Conservation (phyloP, 352 stramenopile species). For the Chrysophaeum taylorii region DNA sequence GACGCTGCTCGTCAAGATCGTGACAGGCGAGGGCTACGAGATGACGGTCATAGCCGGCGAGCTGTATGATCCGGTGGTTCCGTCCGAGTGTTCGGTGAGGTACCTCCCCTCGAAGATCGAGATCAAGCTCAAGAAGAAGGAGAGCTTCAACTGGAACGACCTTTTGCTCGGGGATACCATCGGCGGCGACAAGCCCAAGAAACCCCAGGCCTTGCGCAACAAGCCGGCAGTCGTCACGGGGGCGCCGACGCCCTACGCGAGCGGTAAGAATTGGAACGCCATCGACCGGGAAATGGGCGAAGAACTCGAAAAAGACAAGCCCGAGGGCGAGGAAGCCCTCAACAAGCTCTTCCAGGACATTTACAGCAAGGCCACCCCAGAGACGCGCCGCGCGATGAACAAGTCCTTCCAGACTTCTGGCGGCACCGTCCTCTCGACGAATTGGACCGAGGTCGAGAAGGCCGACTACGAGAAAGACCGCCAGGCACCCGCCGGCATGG, state of each 20-base stretch:
- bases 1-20: constrained; percentile 39
- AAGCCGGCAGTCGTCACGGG: not conserved
- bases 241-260: constrained; percentile 33
- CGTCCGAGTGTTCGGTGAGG: constrained; percentile 38
- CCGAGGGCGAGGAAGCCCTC: constrained; percentile 57
- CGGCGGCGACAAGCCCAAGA: constrained; percentile 18
- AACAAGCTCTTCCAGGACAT: constrained; percentile 70
- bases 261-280: constrained; percentile 44
- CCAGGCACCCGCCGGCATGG: constrained; percentile 57
- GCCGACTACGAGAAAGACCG: constrained; percentile 67
- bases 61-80: constrained; percentile 44
- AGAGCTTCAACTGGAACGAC: constrained; percentile 49
- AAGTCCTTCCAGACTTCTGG: constrained; percentile 66
- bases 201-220: constrained; percentile 19
- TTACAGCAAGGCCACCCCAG: constrained; percentile 47
- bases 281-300: constrained; percentile 42
- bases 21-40: constrained; percentile 32
- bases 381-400: constrained; percentile 54
- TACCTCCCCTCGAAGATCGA: constrained; percentile 52
- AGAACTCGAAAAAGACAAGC: constrained; percentile 55
- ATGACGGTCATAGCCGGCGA: constrained; percentile 46
- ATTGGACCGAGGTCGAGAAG: constrained; percentile 63
- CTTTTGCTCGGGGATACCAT: constrained; percentile 38
- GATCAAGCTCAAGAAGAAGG: constrained; percentile 51
- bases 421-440: constrained; percentile 60